phyloP scores from a whole-genome alignment of 2,329 filamentous ascomycete species.

The Pseudogymnoascus sp. region DNA sequence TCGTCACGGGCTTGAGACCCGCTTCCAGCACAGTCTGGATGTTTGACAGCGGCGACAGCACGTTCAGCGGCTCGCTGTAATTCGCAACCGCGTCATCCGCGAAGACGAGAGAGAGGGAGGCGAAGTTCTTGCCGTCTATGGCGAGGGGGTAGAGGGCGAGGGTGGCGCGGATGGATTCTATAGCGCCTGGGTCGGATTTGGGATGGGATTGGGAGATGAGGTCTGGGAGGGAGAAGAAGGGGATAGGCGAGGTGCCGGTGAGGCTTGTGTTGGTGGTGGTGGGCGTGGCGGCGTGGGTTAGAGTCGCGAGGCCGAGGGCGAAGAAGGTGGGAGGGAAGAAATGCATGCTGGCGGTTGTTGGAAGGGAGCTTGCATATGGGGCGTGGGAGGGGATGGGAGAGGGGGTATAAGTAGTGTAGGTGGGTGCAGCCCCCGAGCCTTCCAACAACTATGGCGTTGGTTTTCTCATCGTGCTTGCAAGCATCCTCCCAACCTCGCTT shows the following conservation, averaged over 20 bases:
- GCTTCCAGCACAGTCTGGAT: constrained; percentile 11
- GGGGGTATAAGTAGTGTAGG: neutral
- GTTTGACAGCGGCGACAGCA: constrained; percentile 9
- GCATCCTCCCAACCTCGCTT: neutral
- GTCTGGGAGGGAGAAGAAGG: neutral
- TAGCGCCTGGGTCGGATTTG: neutral
- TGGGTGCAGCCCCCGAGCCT: neutral
- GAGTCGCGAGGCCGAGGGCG: neutral
- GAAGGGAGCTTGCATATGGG: neutral
- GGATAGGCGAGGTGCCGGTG: neutral
- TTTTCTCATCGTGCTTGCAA: no score
- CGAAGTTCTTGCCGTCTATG: constrained; percentile 19
- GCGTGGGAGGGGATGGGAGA: neutral
- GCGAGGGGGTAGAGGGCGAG: constrained; percentile 18
- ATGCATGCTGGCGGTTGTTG: neutral
- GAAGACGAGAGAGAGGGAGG: constrained; percentile 15
- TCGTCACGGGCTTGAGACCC: constrained; percentile 1
- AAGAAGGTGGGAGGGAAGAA: neutral
- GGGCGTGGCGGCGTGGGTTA: neutral
- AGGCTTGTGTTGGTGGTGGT: neutral
- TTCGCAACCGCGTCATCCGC: constrained; percentile 16
- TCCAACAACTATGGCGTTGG: neutral
- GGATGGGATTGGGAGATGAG: neutral
- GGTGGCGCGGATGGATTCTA: constrained; percentile 15
- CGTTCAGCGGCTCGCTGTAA: constrained; percentile 14